These are phyloP conservation scores for Cladosporium colombiae DNA, from an alignment of 2,329 filamentous ascomycete genomes.

Conservation along the genomic window DNA sequence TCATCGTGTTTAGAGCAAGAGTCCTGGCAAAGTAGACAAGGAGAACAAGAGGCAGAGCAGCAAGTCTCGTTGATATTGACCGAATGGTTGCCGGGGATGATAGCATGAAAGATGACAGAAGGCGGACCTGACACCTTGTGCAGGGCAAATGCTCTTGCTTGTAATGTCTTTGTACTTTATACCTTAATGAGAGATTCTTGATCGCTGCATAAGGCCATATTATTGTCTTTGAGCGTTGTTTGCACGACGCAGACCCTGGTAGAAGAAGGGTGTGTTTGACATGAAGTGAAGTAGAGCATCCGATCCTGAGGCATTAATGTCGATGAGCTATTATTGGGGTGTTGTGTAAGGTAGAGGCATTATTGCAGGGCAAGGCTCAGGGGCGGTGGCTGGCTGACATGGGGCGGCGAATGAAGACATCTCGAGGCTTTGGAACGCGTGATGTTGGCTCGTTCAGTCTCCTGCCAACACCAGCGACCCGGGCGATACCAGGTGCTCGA, in stretches of 20 bases:
- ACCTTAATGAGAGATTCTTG: not conserved
- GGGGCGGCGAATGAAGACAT: not conserved
- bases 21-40: conserved; percentile 7
- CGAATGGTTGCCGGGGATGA: not conserved
- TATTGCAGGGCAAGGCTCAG: conserved; percentile 2
- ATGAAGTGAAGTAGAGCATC: not conserved
- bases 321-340: not conserved
- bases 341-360: not conserved
- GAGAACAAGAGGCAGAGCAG: conserved; percentile 15
- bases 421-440: not conserved
- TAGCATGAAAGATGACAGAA: not conserved
- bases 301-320: not conserved
- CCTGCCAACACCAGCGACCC: not conserved
- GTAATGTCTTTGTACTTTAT: conserved; percentile 4
- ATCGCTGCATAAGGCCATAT: not conserved
- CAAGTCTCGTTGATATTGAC: not conserved
- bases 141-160: not conserved
- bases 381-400: not conserved
- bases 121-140: not conserved
- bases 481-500: not conserved
- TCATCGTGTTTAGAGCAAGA: conserved; percentile 5
- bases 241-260: not conserved
- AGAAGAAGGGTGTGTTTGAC: not conserved
- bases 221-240: not conserved
- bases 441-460: not conserved